Evolutionary conservation across 2,329 filamentous ascomycete genomes (phyloP).

Genomic region (Fusarium nematophilum): DNA sequence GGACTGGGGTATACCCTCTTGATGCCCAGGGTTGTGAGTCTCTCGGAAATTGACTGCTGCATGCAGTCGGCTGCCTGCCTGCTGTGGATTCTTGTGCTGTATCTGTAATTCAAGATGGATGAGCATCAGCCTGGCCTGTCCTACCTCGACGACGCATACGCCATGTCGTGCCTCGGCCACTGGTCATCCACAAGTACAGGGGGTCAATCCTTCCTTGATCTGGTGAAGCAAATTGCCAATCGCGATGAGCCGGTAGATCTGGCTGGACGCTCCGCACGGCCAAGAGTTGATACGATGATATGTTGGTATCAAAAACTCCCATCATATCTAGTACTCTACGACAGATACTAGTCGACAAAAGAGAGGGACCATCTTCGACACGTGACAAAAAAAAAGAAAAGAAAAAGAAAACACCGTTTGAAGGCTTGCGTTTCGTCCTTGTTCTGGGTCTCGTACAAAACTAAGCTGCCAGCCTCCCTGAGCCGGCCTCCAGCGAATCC

Average conservation of each 20-base stretch:
- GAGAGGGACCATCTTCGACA: not conserved
- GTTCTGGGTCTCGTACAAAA: conserved; percentile 20
- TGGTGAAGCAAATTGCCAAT: conserved; percentile 16
- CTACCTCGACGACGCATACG: conserved; percentile 37
- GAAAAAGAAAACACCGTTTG: not conserved
- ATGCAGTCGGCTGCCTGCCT: conserved; percentile 28
- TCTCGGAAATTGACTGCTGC: conserved; percentile 30
- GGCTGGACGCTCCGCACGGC: conserved; percentile 8
- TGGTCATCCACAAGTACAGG: conserved; percentile 12
- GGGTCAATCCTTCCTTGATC: conserved; percentile 16
- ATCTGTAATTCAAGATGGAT: conserved; percentile 35
- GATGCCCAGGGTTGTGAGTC: conserved; percentile 13
- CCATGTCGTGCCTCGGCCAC: conserved; percentile 36
- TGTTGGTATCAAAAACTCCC: conserved; percentile 15
- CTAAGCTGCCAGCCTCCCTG: not conserved
- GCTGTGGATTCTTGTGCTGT: conserved; percentile 31
- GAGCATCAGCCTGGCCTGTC: conserved; percentile 29
- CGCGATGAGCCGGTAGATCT: conserved; percentile 19
- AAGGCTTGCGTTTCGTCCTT: not conserved
- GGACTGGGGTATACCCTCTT: not conserved
- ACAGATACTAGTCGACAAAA: not conserved
- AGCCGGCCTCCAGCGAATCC: not conserved
- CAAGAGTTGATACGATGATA: conserved; percentile 26
- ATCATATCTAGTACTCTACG: conserved; percentile 1
- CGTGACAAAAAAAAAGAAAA: not conserved